Evolutionary conservation across 768 basidiomycete species (phyloP), one percentile per base, ranked within the genome.

Genomic region (Galerina marginata): DNA sequence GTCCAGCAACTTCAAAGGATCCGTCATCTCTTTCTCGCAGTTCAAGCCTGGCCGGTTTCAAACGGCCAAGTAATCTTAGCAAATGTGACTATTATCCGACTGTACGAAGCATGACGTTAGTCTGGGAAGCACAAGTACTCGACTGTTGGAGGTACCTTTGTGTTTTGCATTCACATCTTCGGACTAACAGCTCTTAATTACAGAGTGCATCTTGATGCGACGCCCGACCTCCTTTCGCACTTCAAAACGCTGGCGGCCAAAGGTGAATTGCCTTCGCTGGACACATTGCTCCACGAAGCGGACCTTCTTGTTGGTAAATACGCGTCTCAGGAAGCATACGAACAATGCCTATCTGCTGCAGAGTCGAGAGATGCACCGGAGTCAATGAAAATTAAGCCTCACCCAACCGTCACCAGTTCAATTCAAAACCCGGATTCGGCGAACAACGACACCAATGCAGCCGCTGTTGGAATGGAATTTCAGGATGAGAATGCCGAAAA

Each of bases 11-110:
- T 0, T 51, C 64, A 9, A 43, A 54, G 3, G 65, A 67, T 54
- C 68, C 68, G 1, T 65, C 64, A 23, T 52, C 65, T 4, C 54
- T 69, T 16, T 67, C 29, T 29, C 29, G 29, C 29, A 29, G 29
- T 6, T 29, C 29, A 29, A 29, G 29, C 29, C 29, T 29, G 2
- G 61, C 60, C 1, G 64, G 64, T 26, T 59, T 64, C 4, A 65
- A 69, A 53, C 63, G 61, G 1, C 65, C 68, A 36, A 40, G 39
- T 1, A 60, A 69, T 42, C 54, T 64, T 53, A 67, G 62, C 51
- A 70, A 63, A 16, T 67, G 61, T 48, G 62, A 65, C 48, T 72
- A 62, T 45, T 66, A 53, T 47, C 71, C 56, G 36, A 69, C 64
- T 1, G 63, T 63, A 33, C 58, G 67, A 20, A 69, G 68, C 46